Evolutionary conservation across 306 rosid species (phyloP).

Genomic region (Calophaca sinica): DNA sequence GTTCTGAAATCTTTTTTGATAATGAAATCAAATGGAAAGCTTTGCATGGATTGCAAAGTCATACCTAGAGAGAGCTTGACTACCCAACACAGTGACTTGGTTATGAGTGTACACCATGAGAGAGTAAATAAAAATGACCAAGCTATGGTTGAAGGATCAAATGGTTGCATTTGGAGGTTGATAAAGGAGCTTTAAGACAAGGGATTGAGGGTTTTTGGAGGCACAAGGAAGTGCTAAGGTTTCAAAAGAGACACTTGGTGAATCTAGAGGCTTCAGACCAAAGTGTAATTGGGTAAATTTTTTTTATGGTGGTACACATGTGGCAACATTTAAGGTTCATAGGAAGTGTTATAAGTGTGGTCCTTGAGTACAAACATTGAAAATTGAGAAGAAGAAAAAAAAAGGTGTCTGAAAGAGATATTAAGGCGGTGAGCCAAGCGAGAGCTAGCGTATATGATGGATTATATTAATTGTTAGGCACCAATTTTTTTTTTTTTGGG

Average conservation of each 20-base stretch:
- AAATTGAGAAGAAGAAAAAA: too few relatives aligned
- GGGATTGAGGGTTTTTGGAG: neutral
- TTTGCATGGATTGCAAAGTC: neutral
- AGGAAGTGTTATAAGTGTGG: neutral
- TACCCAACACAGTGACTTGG: neutral
- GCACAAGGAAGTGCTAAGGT: neutral
- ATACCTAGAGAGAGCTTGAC: neutral
- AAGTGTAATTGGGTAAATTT: neutral
- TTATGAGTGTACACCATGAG: neutral
- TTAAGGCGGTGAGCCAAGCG: too few relatives aligned
- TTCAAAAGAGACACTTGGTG: neutral
- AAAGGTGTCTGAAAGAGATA: too few relatives aligned
- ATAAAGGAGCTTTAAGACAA: neutral
- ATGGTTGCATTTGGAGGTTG: constrained; percentile 2
- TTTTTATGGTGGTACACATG: neutral
- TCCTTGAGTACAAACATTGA: neutral
- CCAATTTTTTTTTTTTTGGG: too few relatives aligned
- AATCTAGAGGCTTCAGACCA: neutral
- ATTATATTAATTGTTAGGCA: too few relatives aligned
- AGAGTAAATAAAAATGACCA: constrained; percentile 12
- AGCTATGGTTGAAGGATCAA: constrained; percentile 20
- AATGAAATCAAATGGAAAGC: neutral
- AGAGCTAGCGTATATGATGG: too few relatives aligned
- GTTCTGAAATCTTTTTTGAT: neutral
- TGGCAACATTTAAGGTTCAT: neutral